Evolutionary conservation across 2,329 filamentous ascomycete species (phyloP), one percentile per base, ranked within the genome.

Genomic region (Beauveria sp.): DNA sequence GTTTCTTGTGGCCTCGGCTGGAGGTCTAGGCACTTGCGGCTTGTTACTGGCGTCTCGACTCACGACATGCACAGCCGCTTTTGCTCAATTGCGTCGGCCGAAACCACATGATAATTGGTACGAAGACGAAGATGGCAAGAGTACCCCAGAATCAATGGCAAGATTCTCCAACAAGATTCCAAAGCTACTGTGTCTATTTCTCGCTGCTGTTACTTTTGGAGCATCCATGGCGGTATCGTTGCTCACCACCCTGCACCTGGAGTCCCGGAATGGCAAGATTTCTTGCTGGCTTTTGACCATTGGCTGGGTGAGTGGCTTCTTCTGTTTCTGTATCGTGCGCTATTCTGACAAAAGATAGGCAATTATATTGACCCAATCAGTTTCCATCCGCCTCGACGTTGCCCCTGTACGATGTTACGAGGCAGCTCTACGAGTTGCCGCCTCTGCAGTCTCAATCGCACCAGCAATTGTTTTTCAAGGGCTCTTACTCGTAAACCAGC

Each of bases 121-220:
- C 68, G 76, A 86, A 66, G 89, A 93, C 68, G 75, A 80, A 64
- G 89, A 93, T 73, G 89, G 89, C 52, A 79, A 81, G 65, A 88
- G 87, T 38, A 88, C 85, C 0, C 79, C 83, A 43, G 85, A 88
- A 68, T 85, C 86, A 1, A 70, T 85, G 59, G 79, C 80, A 22
- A 78, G 77, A 40, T 92, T 87, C 69, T 88, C 87, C 24, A 81
- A 84, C 65, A 83, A 76, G 61, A 68, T 79, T 61, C 80, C 85
- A 57, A 88, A 88, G 69, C 63, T 76, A 3, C 69, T 79, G 22
- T 77, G 89, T 52, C 69, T 84, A 3, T 31, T 84, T 3, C 78
- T 83, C 20, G 81, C 84, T 0, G 62, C 78, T 16, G 62, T 77
- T 49, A 87, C 86, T 1, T 73, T 84, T 20, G 77, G 74, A 5